Evolutionary conservation across 179 eudicot species (phyloP).

Genomic region (Corrigiola litoralis): DNA sequence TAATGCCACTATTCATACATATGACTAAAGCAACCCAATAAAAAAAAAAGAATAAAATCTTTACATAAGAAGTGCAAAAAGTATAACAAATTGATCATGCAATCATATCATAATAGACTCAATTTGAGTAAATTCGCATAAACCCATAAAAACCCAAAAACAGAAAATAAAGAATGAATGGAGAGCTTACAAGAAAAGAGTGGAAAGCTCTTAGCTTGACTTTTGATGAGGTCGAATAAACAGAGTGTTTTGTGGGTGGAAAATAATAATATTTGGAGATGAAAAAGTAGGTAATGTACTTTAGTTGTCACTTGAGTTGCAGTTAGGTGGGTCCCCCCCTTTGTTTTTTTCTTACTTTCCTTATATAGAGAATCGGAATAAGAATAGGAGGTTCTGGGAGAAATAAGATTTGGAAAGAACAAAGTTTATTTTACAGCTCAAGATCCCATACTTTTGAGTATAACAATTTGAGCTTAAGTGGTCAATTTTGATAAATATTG

Average conservation of each 20-base stretch:
- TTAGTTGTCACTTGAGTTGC: too few relatives aligned
- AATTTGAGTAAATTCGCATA: neutral
- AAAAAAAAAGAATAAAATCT: too few relatives aligned
- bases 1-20: too few relatives aligned
- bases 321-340: neutral
- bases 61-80: neutral
- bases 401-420: neutral
- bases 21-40: too few relatives aligned
- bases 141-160: neutral
- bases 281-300: neutral
- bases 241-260: neutral
- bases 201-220: constrained; percentile 10
- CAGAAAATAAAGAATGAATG: neutral
- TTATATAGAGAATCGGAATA: neutral
- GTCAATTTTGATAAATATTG: too few relatives aligned
- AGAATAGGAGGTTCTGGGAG: neutral
- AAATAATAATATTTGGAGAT: neutral
- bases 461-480: neutral
- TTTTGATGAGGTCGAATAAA: constrained; percentile 4
- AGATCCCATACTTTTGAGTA: neutral
- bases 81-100: neutral
- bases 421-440: neutral
- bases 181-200: constrained; percentile 11
- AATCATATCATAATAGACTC: neutral
- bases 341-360: too few relatives aligned